Conservation (phyloP, 169 alveolate genomes). For the Plasmodium gallinaceum region DNA sequence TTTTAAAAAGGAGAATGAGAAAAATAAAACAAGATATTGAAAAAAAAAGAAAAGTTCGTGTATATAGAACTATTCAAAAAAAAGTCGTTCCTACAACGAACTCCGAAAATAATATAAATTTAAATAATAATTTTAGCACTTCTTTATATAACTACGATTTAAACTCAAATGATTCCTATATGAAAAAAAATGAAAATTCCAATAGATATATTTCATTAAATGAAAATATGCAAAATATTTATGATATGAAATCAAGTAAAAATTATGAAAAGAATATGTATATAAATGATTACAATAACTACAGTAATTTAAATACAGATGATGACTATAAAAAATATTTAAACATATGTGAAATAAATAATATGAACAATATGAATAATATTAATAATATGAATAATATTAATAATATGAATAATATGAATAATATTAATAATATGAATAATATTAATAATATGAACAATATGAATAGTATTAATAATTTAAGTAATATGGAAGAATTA, state of each 20-base stretch:
- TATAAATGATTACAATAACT: background rate
- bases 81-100: background rate
- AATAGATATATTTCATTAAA: constrained; percentile 3
- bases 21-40: constrained; percentile 67
- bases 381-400: constrained; percentile 6
- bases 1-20: constrained; percentile 34
- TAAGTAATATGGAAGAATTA: no score
- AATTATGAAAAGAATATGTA: constrained; percentile 9
- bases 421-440: background rate
- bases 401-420: background rate
- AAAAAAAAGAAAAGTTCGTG: constrained; percentile 45
- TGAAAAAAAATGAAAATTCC: background rate
- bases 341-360: constrained; percentile 3
- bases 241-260: background rate
- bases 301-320: background rate
- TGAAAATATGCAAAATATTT: constrained; percentile 18
- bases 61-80: constrained; percentile 40
- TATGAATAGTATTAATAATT: background rate
- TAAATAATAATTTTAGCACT: constrained; percentile 9
- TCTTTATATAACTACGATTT: constrained; percentile 26
- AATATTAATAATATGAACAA: background rate
- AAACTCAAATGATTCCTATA: constrained; percentile 13
- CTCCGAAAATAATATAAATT: background rate
- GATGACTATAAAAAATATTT: constrained; percentile 23
- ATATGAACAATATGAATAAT: background rate